Evolutionary conservation across 805 yeast species (phyloP).

Genomic region (Candida hispaniensis): DNA sequence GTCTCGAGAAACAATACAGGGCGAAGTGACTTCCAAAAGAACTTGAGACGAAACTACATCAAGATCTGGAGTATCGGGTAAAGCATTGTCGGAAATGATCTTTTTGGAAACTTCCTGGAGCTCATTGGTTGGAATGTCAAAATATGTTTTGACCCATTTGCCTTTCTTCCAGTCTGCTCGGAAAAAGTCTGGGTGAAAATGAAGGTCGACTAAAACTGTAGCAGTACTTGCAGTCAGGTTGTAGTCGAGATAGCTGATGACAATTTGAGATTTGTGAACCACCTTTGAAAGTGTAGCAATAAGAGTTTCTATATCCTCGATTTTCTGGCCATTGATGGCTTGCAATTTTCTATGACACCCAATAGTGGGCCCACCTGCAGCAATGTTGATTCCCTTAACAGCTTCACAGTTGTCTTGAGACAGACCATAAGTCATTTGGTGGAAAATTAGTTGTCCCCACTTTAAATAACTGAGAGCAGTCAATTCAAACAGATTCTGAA

Average conservation of each 20-base stretch:
- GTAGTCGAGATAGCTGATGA: no score
- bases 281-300: neutral
- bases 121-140: no score
- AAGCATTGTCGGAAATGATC: no score
- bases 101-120: no score
- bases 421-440: conserved; percentile 76
- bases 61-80: no score
- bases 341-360: conserved; percentile 36
- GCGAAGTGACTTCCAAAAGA: no score
- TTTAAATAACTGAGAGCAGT: conserved; percentile 75
- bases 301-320: neutral
- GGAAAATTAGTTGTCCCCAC: conserved; percentile 80
- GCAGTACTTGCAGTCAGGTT: neutral
- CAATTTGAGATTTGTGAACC: no score
- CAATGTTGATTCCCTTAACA: conserved; percentile 71
- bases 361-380: conserved; percentile 71
- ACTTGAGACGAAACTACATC: no score
- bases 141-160: no score
- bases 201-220: conserved; percentile 10
- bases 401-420: conserved; percentile 80
- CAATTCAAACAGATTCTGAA: conserved; percentile 69
- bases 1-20: no score
- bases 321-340: conserved; percentile 3
- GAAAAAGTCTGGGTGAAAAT: conserved; percentile 9
- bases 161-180: neutral